phyloP scores from a whole-genome alignment of 2,329 filamentous ascomycete species.

The Diaporthe sp. region DNA sequence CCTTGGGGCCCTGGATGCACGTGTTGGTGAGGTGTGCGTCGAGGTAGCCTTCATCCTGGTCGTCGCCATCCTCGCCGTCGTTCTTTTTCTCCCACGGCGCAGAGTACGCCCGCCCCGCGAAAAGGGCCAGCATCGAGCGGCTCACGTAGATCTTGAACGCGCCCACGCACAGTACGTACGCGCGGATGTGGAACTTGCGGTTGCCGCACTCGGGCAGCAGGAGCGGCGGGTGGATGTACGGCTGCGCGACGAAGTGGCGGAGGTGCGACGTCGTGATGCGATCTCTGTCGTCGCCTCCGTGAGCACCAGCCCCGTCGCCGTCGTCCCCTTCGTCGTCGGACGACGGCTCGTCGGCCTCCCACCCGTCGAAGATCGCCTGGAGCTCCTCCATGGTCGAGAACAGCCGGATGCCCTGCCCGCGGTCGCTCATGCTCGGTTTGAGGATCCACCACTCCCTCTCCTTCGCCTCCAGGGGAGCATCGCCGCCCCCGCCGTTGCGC shows the following conservation, averaged over 20 bases:
- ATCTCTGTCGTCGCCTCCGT: conserved; percentile 55
- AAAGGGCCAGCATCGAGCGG: conserved; percentile 91
- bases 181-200: conserved; percentile 95
- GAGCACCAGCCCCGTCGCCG: conserved; percentile 50
- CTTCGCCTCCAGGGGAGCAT: conserved; percentile 36
- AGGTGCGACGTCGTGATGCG: conserved; percentile 89
- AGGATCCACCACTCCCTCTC: conserved; percentile 94
- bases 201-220: conserved; percentile 74
- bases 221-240: conserved; percentile 92
- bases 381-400: conserved; percentile 90
- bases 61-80: background rate
- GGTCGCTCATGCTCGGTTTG: conserved; percentile 97
- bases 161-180: conserved; percentile 88
- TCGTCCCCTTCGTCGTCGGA: conserved; percentile 68
- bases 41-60: conserved; percentile 63
- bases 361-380: conserved; percentile 89
- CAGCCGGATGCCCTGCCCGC: conserved; percentile 91
- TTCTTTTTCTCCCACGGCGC: conserved; percentile 66
- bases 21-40: conserved; percentile 93
- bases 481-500: conserved; percentile 67
- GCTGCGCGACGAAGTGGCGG: conserved; percentile 95
- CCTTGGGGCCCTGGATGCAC: conserved; percentile 79
- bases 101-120: conserved; percentile 81
- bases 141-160: conserved; percentile 88
- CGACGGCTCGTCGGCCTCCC: conserved; percentile 81